phyloP scores from a whole-genome alignment of 148 eudicot species.

The Silene latifolia region DNA sequence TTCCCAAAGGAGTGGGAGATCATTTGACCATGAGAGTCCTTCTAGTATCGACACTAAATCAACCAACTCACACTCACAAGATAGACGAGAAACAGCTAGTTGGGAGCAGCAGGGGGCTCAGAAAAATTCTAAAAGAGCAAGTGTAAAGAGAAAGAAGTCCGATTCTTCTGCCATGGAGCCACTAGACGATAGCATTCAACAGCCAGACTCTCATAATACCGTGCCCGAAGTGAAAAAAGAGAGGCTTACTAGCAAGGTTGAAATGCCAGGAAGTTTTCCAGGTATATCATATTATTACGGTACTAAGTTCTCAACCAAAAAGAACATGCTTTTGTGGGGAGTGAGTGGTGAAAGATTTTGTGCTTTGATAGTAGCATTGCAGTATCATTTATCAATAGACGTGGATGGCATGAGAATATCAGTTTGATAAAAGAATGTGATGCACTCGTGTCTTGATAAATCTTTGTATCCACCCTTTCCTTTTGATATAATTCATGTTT shows the following conservation, averaged over 20 bases:
- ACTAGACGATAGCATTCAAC: constrained; percentile 40
- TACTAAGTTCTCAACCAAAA: not conserved
- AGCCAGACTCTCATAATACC: constrained; percentile 33
- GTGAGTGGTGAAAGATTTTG: not conserved
- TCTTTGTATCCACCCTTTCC: not conserved
- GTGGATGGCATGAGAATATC: not conserved
- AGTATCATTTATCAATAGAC: not conserved
- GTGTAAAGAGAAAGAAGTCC: constrained; percentile 54
- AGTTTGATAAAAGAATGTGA: not conserved
- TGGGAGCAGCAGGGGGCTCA: constrained; percentile 60
- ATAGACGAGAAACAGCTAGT: constrained; percentile 51
- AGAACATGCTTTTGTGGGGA: not conserved
- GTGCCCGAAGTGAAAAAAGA: constrained; percentile 39
- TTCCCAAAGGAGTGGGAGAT: constrained; percentile 50
- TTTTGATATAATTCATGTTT: not conserved
- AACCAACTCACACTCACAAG: constrained; percentile 51
- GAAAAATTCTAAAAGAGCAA: constrained; percentile 45
- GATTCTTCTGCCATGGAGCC: constrained; percentile 43
- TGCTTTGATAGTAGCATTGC: not conserved
- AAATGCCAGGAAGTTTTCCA: constrained; percentile 38
- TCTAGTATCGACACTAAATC: constrained; percentile 70
- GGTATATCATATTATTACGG: constrained; percentile 18
- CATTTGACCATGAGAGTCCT: constrained; percentile 69
- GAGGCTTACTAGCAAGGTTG: constrained; percentile 36
- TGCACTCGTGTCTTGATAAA: not conserved